Conservation (phyloP, 2,329 filamentous ascomycete species). For the Rhynchosporium agropyri region DNA sequence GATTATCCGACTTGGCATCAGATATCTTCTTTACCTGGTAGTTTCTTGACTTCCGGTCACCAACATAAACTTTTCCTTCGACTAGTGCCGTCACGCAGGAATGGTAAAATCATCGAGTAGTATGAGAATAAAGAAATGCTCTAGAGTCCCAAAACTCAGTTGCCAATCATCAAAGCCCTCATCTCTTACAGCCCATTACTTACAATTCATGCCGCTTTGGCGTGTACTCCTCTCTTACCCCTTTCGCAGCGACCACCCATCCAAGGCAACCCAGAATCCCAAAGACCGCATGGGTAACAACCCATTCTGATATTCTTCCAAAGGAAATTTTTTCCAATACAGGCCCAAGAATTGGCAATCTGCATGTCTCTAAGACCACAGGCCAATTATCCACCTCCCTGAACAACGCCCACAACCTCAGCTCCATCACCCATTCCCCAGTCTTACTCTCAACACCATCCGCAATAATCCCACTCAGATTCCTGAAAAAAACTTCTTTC, state of each 20-base stretch:
- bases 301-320: constrained; percentile 16
- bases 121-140: not conserved
- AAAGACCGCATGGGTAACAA: constrained; percentile 20
- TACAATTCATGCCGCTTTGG: constrained; percentile 1
- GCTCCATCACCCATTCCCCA: constrained; percentile 16
- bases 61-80: not conserved
- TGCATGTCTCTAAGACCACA: constrained; percentile 6
- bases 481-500: constrained; percentile 33
- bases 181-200: no score
- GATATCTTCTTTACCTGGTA: not conserved
- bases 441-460: constrained; percentile 2
- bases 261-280: constrained; percentile 4
- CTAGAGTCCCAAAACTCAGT: not conserved
- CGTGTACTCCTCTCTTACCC: constrained; percentile 24
- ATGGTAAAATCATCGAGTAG: no score
- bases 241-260: constrained; percentile 13
- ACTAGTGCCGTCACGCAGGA: no score
- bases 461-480: constrained; percentile 27
- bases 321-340: not conserved
- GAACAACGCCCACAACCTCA: constrained; percentile 26
- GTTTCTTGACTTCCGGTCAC: not conserved
- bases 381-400: constrained; percentile 27
- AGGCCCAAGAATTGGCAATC: not conserved
- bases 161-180: not conserved
- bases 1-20: constrained; percentile 12